A percentile compares a stretch with the other conserved stretches of the same genome.
These are phyloP conservation scores for Lepiota brunneoincarnata DNA, from an alignment of 768 basidiomycete species.

Conservation along the genomic window DNA sequence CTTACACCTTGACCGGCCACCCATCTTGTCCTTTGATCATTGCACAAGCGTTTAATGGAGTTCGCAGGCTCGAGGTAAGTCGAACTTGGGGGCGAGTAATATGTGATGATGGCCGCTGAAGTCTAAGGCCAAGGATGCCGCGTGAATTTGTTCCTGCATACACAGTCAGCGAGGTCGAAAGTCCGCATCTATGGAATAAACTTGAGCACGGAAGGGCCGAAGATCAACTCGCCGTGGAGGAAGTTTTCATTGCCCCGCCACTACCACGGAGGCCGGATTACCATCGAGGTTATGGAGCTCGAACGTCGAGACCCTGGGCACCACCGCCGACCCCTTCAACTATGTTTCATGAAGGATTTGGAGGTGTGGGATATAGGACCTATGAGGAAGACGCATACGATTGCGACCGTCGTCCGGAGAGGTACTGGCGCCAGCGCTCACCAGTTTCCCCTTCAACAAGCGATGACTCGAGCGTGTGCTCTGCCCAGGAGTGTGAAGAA, in stretches of 20 bases:
- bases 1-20: background rate
- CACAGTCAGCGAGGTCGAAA: conserved; percentile 9
- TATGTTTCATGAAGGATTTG: background rate
- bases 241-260: conserved; percentile 8
- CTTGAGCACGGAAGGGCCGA: background rate
- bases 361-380: background rate
- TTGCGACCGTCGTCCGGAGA: background rate
- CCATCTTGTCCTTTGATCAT: background rate
- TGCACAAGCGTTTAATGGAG: background rate
- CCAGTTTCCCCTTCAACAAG: background rate
- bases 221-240: conserved; percentile 3
- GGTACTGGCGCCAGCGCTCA: background rate
- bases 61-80: conserved; percentile 1
- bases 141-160: conserved; percentile 3
- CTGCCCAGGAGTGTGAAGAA: conserved; percentile 6
- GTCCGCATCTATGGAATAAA: conserved; percentile 2
- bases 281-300: background rate
- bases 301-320: background rate
- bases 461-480: conserved; percentile 2
- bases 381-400: background rate
- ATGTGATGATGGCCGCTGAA: background rate
- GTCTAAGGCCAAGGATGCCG: background rate
- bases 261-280: conserved; percentile 6
- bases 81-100: no score
- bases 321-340: background rate